These are phyloP conservation scores for Ormosia semicastrata DNA, from an alignment of 306 rosid species.

Conservation along the genomic window DNA sequence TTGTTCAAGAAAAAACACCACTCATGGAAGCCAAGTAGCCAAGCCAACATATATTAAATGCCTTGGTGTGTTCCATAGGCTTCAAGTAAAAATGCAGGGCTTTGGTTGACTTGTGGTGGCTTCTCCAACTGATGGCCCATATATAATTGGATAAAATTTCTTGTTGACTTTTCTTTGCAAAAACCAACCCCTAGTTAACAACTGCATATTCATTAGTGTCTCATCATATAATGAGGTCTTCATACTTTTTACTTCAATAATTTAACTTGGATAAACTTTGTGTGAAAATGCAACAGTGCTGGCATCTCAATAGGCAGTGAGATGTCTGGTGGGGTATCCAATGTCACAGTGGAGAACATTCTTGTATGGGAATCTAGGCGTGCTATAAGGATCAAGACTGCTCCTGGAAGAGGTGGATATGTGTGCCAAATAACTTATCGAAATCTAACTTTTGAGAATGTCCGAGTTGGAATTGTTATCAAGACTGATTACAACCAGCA, in stretches of 20 bases:
- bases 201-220: neutral
- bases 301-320: conserved; percentile 96
- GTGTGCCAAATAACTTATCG: conserved; percentile 59
- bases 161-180: too few species aligned
- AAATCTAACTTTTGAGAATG: conserved; percentile 67
- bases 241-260: neutral
- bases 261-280: conserved; percentile 14
- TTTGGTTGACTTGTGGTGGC: too few species aligned
- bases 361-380: conserved; percentile 88
- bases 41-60: too few species aligned
- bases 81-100: too few species aligned
- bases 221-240: neutral
- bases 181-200: neutral
- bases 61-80: too few species aligned
- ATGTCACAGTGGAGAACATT: conserved; percentile 71
- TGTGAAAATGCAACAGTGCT: conserved; percentile 68
- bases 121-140: too few species aligned
- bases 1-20: too few species aligned
- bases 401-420: conserved; percentile 92
- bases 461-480: conserved; percentile 82
- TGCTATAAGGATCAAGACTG: conserved; percentile 86
- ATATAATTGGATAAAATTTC: neutral
- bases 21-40: too few species aligned
- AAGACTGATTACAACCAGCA: conserved; percentile 93
- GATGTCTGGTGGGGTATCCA: conserved; percentile 94